Conservation (phyloP, 768 basidiomycete species). For the Xanthoconium stramineum region DNA sequence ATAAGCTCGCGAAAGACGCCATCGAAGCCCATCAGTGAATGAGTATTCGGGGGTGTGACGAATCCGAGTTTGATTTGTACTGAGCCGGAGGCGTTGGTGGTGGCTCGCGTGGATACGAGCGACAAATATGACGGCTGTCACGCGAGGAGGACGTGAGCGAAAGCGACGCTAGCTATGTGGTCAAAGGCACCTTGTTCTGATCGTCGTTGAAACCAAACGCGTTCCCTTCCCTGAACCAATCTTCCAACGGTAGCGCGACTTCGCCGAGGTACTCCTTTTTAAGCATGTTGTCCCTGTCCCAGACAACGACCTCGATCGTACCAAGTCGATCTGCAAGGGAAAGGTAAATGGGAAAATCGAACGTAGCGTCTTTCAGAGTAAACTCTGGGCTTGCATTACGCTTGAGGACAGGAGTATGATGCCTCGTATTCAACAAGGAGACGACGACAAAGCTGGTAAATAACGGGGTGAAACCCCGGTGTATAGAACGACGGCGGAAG, state of each 20-base stretch:
- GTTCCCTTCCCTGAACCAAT: slow-evolving; percentile 63
- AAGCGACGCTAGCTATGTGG: background rate
- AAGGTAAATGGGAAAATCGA: slow-evolving; percentile 84
- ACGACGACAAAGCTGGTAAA: slow-evolving; percentile 63
- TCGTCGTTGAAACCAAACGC: slow-evolving; percentile 55
- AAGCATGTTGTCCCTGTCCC: slow-evolving; percentile 85
- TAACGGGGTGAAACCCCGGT: background rate
- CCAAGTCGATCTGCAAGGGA: slow-evolving; percentile 71
- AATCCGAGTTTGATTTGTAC: slow-evolving; percentile 64
- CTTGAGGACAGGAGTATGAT: slow-evolving; percentile 75
- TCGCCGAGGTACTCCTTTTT: slow-evolving; percentile 95
- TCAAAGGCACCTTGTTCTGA: slow-evolving; percentile 59
- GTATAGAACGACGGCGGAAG: slow-evolving; percentile 11
- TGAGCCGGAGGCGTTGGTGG: slow-evolving; percentile 47
- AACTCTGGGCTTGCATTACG: slow-evolving; percentile 68
- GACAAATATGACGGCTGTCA: slow-evolving; percentile 44
- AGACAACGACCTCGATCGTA: slow-evolving; percentile 80
- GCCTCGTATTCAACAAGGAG: slow-evolving; percentile 53
- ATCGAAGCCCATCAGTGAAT: slow-evolving; percentile 48
- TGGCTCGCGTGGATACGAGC: slow-evolving; percentile 48
- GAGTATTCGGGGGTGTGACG: slow-evolving; percentile 41
- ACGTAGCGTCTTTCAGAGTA: slow-evolving; percentile 69
- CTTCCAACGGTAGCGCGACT: slow-evolving; percentile 67
- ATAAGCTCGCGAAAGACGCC: slow-evolving; percentile 62
- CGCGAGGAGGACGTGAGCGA: background rate